Conservation (phyloP, 768 basidiomycete species). For the Saitozyma podzolica region DNA sequence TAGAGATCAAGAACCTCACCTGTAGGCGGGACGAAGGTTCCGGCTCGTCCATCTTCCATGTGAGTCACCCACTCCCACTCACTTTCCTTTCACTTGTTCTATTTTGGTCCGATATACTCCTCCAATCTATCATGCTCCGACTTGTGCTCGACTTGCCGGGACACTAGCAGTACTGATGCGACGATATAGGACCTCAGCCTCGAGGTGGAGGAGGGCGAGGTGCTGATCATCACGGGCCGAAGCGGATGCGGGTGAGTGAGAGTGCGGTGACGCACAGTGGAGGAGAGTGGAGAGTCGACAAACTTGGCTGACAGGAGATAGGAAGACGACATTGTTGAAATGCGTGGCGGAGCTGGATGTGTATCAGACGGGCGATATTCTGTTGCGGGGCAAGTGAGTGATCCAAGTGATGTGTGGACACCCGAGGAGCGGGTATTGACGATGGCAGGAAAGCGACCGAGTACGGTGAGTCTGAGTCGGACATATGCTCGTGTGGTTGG, state of each 20-base stretch:
- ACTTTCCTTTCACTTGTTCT: not conserved
- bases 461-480: conserved; percentile 21
- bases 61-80: conserved; percentile 43
- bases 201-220: conserved; percentile 68
- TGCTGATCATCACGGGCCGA: conserved; percentile 74
- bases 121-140: too few species aligned
- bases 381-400: conserved; percentile 68
- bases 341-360: conserved; percentile 77
- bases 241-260: conserved; percentile 68
- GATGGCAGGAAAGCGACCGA: conserved; percentile 22
- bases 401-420: not conserved
- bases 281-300: too few species aligned
- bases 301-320: not conserved
- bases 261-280: not conserved
- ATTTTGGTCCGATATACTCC: too few species aligned
- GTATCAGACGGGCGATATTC: conserved; percentile 64
- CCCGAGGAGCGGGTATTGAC: conserved; percentile 1
- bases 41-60: conserved; percentile 38
- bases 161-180: not conserved
- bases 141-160: not conserved
- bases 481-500: too few species aligned
- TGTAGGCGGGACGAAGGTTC: conserved; percentile 25
- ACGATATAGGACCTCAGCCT: conserved; percentile 60
- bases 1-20: conserved; percentile 27
- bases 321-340: conserved; percentile 68